phyloP scores from a whole-genome alignment of 176 grass and related monocot species.

The Luzula sylvatica region DNA sequence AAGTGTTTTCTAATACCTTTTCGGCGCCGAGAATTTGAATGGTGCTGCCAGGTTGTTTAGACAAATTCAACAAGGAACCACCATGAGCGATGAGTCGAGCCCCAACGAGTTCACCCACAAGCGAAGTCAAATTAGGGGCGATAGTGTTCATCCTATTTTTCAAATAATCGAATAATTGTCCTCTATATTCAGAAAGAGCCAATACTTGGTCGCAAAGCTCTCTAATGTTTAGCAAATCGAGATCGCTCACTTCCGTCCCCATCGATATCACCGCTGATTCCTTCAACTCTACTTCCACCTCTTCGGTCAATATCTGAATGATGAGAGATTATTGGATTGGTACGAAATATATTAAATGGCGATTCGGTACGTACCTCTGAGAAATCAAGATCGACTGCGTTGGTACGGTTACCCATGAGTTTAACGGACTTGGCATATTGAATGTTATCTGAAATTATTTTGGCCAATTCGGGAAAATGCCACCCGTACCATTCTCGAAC shows the following conservation, averaged over 20 bases:
- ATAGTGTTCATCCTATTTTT: conserved; percentile 89
- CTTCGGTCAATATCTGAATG: conserved; percentile 73
- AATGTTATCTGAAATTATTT: conserved; percentile 83
- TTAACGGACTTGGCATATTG: conserved; percentile 82
- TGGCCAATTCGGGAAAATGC: conserved; percentile 91
- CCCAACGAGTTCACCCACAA: conserved; percentile 86
- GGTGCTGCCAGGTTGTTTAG: conserved; percentile 88
- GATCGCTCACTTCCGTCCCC: conserved; percentile 87
- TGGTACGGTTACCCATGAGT: conserved; percentile 56
- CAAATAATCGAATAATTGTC: conserved; percentile 66
- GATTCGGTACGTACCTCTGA: no score
- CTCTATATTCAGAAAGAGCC: conserved; percentile 90
- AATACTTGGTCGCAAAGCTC: conserved; percentile 87
- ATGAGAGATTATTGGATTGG: no score
- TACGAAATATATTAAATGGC: no score
- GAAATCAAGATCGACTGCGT: conserved; percentile 68
- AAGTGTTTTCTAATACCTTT: conserved; percentile 40
- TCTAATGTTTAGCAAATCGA: conserved; percentile 74
- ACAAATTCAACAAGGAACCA: conserved; percentile 82
- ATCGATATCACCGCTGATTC: conserved; percentile 82
- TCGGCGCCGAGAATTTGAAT: conserved; percentile 96
- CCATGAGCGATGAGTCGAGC: conserved; percentile 90
- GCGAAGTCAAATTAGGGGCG: conserved; percentile 79
- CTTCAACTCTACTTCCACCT: conserved; percentile 67
- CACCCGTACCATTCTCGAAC: conserved; percentile 97